Evolutionary conservation across 768 basidiomycete species (phyloP), one percentile per base, ranked within the genome.

Genomic region (Daedaleopsis sinensis): DNA sequence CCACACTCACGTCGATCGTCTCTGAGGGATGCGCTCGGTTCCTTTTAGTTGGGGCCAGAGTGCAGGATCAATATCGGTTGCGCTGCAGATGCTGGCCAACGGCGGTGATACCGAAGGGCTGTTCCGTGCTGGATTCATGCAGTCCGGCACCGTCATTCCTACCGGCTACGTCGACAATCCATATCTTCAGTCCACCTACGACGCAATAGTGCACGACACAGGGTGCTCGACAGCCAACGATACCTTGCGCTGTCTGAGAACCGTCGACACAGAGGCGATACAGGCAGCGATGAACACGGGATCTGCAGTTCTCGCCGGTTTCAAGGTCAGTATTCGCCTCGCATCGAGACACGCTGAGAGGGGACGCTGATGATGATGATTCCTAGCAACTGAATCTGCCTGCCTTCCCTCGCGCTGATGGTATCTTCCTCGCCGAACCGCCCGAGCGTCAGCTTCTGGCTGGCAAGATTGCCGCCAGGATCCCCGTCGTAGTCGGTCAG

Each of bases 381-480:
- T 16, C 15, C 0, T 38, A 84, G 83, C 78, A 81, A 1, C 67
- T 82, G 55, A 71, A 68, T 36, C 69, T 84, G 47, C 75, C 82
- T 0, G 86, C 81, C 82, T 67, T 80, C 1, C 83, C 83, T 43
- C 76, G 82, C 8, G 72, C 76, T 5, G 84, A 86, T 62, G 83
- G 82, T 2, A 67, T 73, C 1, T 80, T 85, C 66, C 60, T 86
- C 21, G 76, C 76, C 1, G 81, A 80, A 43, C 61, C 53, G 3
- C 58, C 82, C 11, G 59, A 64, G 78, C n/a, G 73, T 11, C 73
- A 82, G 13, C 74, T 85, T 18, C 69, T 75, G 57, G 62, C 79
- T 38, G 81, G 81, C 0, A 77, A 73, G 52, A 74, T 84, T 16
- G 82, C 83, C n/a, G n/a, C n/a, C 0, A 77, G 77, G 9, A 70